Evolutionary conservation across 2,329 filamentous ascomycete genomes (phyloP), one percentile per base, ranked within the genome.

Genomic region (Geoglossum cookeanum): DNA sequence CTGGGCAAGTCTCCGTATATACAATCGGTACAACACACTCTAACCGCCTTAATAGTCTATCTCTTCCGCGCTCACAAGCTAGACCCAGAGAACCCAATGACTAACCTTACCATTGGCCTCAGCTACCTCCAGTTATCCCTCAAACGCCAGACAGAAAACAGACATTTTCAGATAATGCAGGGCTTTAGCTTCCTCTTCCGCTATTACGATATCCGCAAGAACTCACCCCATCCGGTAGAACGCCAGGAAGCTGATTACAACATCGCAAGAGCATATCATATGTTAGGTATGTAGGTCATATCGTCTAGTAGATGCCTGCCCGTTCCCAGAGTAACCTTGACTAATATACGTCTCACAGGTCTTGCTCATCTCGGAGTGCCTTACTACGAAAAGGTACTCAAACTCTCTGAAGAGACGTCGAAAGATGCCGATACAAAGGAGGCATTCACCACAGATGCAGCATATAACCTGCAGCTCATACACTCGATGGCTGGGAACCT

Each of bases 111-210:
- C 63, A 83, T 96, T 29, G 89, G 84, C 0, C 77, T 92, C 11
- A 83, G 84, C 33, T 97, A 95, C 68, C 79, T 96, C 44, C 87
- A 96, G 67, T 85, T 92, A 67, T 84, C 85, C 0, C 78, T 96
- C 65, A 96, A 97, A 68, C 79, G 91, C 1, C 87, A 94, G 68
- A 83, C 85, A 0, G 87, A 91, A 53, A 97, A 97, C 66, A 76
- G 92, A 1, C 91, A 97, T 66, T 91, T 87, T 65, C 79, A 89
- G 45, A 81, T 96, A 47, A 76, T 87, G 61, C 90, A 97, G 67
- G 92, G 89, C 0, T 77, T 96, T 55, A 75, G 83, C 0, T 96
- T 95, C 64, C 70, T 97, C 58, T 79, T 83, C 58, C 74, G 80
- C 39, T 94, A 94, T 69, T 83, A 85, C 62, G 74, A 80, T 2